phyloP scores from a whole-genome alignment of 768 basidiomycete species.

The Termitomyces sp. region DNA sequence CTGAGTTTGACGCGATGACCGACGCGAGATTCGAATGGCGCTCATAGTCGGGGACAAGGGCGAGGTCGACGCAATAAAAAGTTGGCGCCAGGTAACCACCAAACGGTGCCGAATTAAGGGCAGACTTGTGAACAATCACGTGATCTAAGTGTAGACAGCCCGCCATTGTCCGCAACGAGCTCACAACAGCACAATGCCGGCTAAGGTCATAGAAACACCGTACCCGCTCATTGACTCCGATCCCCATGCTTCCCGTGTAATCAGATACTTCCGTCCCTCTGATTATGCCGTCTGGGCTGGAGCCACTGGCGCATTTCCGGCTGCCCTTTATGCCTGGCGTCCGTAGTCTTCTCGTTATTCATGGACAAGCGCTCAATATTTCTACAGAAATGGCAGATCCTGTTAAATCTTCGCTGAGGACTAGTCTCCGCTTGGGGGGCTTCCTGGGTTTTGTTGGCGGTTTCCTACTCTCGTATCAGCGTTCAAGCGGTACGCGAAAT shows the following conservation, averaged over 20 bases:
- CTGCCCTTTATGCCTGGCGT: slow-evolving; percentile 83
- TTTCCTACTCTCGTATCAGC: slow-evolving; percentile 91
- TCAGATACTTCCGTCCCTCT: slow-evolving; percentile 82
- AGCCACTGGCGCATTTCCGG: slow-evolving; percentile 78
- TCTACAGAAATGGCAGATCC: slow-evolving; percentile 49
- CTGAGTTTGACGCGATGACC: slow-evolving; percentile 31
- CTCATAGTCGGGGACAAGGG: slow-evolving; percentile 41
- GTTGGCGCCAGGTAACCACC: slow-evolving; percentile 14
- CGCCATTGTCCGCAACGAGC: slow-evolving; percentile 28
- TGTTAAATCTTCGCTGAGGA: slow-evolving; percentile 31
- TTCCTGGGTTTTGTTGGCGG: slow-evolving; percentile 86
- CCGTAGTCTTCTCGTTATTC: slow-evolving; percentile 22
- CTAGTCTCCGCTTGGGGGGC: slow-evolving; percentile 51
- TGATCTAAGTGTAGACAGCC: slow-evolving; percentile 16
- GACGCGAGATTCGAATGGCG: slow-evolving; percentile 44
- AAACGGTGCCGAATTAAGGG: slow-evolving; percentile 29
- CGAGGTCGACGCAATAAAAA: slow-evolving; percentile 3
- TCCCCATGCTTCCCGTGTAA: slow-evolving; percentile 83
- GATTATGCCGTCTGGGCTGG: slow-evolving; percentile 87
- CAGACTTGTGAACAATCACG: slow-evolving; percentile 27
- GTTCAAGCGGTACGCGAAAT: slow-evolving; percentile 70
- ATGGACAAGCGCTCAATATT: slow-evolving; percentile 7
- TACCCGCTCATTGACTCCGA: slow-evolving; percentile 94
- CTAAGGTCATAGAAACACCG: slow-evolving; percentile 51
- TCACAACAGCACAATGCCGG: slow-evolving; percentile 36